These are phyloP conservation scores for Rhodomyrtus psidioides DNA, from an alignment of 441 rosid species.

Conservation along the genomic window DNA sequence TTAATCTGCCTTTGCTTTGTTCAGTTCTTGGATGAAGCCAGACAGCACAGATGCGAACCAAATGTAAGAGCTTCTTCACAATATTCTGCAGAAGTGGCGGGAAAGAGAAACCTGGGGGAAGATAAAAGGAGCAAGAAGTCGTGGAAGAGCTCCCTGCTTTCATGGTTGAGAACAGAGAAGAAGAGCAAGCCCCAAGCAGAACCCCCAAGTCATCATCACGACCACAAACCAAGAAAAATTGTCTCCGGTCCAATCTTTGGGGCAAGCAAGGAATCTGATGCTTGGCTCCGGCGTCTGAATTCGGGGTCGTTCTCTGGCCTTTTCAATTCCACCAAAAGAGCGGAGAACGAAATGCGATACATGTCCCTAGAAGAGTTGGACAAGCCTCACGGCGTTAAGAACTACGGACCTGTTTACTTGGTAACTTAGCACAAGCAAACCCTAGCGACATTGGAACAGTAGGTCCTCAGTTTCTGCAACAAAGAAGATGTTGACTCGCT, in stretches of 20 bases:
- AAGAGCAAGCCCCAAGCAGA: slow-evolving; percentile 15
- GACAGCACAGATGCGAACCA: slow-evolving; percentile 25
- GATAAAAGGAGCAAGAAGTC: slow-evolving; percentile 34
- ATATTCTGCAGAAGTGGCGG: slow-evolving; percentile 2
- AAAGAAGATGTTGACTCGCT: not conserved
- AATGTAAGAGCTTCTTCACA: slow-evolving; percentile 5
- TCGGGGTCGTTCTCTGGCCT: slow-evolving; percentile 31
- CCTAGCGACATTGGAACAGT: not conserved
- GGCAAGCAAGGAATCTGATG: slow-evolving; percentile 7
- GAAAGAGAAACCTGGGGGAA: slow-evolving; percentile 4
- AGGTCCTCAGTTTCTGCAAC: not conserved
- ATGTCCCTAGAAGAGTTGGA: slow-evolving; percentile 24
- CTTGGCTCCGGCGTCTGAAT: slow-evolving; percentile 17
- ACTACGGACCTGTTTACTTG: slow-evolving; percentile 44
- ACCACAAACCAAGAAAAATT: slow-evolving; percentile 22
- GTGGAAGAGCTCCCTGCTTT: slow-evolving; percentile 36
- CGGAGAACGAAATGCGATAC: slow-evolving; percentile 28
- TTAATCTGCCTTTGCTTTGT: not conserved
- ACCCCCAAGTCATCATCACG: slow-evolving; percentile 5
- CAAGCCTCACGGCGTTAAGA: slow-evolving; percentile 16
- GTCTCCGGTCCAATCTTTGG: slow-evolving; percentile 37
- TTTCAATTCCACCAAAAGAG: slow-evolving; percentile 21
- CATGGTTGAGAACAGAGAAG: slow-evolving; percentile 43
- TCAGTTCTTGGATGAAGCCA: slow-evolving; percentile 56
- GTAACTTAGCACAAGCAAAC: slow-evolving; percentile 21